Evolutionary conservation across 495 filamentous ascomycete species (phyloP), one percentile per base, ranked within the genome.

Genomic region (Cladorrhinum samala): DNA sequence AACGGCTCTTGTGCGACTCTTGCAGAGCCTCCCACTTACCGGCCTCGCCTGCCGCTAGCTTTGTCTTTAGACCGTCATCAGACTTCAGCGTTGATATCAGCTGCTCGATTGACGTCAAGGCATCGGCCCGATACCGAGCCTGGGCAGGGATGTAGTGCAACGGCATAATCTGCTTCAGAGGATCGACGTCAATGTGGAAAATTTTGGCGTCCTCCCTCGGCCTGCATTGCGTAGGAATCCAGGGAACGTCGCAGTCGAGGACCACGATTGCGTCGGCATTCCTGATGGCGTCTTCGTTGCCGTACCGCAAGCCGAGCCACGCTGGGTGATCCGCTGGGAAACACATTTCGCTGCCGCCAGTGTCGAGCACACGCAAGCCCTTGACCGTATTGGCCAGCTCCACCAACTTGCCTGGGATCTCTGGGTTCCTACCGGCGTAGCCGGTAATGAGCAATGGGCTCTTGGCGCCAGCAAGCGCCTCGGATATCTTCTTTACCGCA

Each of bases 341-440:
- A 62, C 88, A 94, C 92, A 97, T 93, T 65, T 97, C 92, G 62
- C 87, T 87, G 30, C 90, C 91, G 20, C 88, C 88, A 1, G 89
- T 91, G 66, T 97, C 92, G 23, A 97, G 69, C 16, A 97, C 89
- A 11, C 90, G 75, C 41, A 96, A 66, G 0, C 89, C 89, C 60
- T 84, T 85, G 50, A 96, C 80, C 1, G 75, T 81, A 66, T 94
- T 76, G 9, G 90, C 88, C 37, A 97, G 66, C 27, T 80, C 80
- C 2, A 97, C 87, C 50, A 97, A 69, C 52, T 86, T 87, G 17
- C 62, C 69, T 27, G 88, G 83, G 2, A 85, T 73, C n/a, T 72
- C 71, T 50, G 88, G 82, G 30, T 88, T 86, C 36, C 92, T 78
- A 5, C 92, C 92, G 13, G 73, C 81, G 65, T 93, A 96, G 2